Base-by-base conservation (phyloP, 768 basidiomycete species). In the Russula abietina region DNA sequence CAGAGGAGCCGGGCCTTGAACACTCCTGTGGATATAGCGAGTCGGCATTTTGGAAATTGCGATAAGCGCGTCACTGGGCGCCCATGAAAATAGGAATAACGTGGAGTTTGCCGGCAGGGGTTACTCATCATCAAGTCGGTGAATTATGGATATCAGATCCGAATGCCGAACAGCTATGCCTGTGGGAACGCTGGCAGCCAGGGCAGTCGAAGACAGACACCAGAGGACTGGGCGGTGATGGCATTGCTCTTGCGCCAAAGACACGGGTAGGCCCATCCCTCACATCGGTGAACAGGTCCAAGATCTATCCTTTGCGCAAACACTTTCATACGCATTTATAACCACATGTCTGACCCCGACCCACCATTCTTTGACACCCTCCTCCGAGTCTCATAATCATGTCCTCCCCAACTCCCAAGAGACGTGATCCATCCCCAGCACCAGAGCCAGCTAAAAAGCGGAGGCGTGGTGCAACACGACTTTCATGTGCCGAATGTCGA, bases 401-500 rank as follows among this genome's bases (percentile, higher is more conserved):
- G 58, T 68, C 67, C 36, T 60, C 64, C 46, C 61, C 65, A 59
- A 65, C 61, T 53, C 61, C 65, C 51, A 59, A 69, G 75, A 59
- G 70, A 72, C 52, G 73, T 77, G 36, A 75, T 75, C 30, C 59
- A 8, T 66, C 65, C 28, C 64, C 65, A 55, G 64, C 69, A 36
- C 61, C 57, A 49, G 71, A 72, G 49, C 73, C 72, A 75, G 41
- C 74, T 76, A 70, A 84, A 80, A 75, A 83, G 79, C 70, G 80
- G 77, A 65, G 82, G 66, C 70, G 74, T 33, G 88, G 88, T 43
- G 88, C 89, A 7, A 88, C 86, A 6, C 81, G 89, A 48, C 79
- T 90, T 51, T 89, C 87, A 14, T 91, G 89, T 69, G 89, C 89
- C 28, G 89, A 91, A 67, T 91, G 89, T 70, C 80, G 89, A 71